Evolutionary conservation across 2,329 filamentous ascomycete species (phyloP).

Genomic region (Aspergillus pseudotamarii): DNA sequence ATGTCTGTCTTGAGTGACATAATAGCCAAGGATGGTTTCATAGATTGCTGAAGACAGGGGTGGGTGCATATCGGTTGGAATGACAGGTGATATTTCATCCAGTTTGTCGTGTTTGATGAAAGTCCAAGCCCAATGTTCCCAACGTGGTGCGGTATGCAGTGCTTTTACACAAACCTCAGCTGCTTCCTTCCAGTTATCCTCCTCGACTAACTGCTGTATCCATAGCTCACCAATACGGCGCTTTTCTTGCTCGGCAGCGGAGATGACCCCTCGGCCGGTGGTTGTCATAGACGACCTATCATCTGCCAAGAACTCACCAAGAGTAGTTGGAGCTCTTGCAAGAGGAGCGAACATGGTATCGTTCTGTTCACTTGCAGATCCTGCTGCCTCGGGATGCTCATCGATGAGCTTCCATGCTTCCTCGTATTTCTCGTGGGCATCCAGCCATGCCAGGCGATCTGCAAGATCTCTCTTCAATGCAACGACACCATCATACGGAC

Average conservation of each 20-base stretch:
- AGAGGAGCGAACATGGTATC: slow-evolving; percentile 37
- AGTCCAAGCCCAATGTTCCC: slow-evolving; percentile 95
- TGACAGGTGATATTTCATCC: slow-evolving; percentile 83
- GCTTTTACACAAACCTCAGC: slow-evolving; percentile 82
- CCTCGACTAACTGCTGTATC: slow-evolving; percentile 80
- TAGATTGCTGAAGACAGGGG: slow-evolving; percentile 81
- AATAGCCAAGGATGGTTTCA: slow-evolving; percentile 85
- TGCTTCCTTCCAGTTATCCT: slow-evolving; percentile 74
- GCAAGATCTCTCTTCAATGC: slow-evolving; percentile 82
- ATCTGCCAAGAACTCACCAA: slow-evolving; percentile 73
- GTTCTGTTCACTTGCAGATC: slow-evolving; percentile 40
- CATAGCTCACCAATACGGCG: slow-evolving; percentile 88
- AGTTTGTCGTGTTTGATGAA: slow-evolving; percentile 86
- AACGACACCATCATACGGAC: slow-evolving; percentile 94
- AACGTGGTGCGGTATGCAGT: slow-evolving; percentile 74
- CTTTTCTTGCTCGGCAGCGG: slow-evolving; percentile 81
- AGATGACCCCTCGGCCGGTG: slow-evolving; percentile 60
- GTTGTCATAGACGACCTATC: slow-evolving; percentile 67
- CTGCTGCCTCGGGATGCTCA: slow-evolving; percentile 74
- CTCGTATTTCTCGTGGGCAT: slow-evolving; percentile 78
- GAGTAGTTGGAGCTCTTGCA: slow-evolving; percentile 44
- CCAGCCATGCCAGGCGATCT: slow-evolving; percentile 83
- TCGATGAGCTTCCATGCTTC: slow-evolving; percentile 88
- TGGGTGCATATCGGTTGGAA: slow-evolving; percentile 78
- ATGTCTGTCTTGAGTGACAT: slow-evolving; percentile 75